Evolutionary conservation across 192 early-diverging fungal species (phyloP), one percentile per base, ranked within the genome.

Genomic region (Linderina pennispora): DNA sequence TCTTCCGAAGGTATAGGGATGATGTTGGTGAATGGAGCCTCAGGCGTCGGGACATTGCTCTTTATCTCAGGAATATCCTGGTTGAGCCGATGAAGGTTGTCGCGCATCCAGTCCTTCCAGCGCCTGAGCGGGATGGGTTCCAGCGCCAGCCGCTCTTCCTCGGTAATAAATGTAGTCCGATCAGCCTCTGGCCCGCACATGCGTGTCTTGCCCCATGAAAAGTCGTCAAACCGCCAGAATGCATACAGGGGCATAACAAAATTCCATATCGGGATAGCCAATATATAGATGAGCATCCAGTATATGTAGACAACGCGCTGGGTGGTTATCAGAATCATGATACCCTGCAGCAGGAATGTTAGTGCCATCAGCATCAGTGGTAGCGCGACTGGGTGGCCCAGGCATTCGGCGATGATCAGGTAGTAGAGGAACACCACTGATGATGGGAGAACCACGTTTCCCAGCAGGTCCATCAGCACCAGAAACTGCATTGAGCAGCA

Each of bases 401-500:
- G 26, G 50, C 67, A 40, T 40, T 67, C 40, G 62, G 80, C 47
- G 48, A 49, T 14, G 38, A 73, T 25, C 42, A 59, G 35, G 69
- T 67, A 55, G 26, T 77, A 63, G 17, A 77, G 82, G 47, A 90
- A 75, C 9, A 82, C 48, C 38, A 88, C 76, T 23, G 86, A 84
- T 0, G 86, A 78, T 17, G 88, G 88, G 24, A 90, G 65, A 23
- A 80, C 78, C 11, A 84, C 74, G 19, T 86, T 88, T 43, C 88
- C 88, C 4, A 88, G 74, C 35, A 90, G 67, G 31, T 88, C 83
- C 79, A 87, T 85, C 45, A 90, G 56, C 18, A 87, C 75, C 1
- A 90, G 82, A 52, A 90, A 87, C 67, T 87, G 88, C 83, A 85
- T 98, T 13, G 90, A 93, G 64, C 96, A 91, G 73, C 95, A 98